Base-by-base conservation (phyloP, 2,329 filamentous ascomycete species). In the Sphaceloma murrayae region DNA sequence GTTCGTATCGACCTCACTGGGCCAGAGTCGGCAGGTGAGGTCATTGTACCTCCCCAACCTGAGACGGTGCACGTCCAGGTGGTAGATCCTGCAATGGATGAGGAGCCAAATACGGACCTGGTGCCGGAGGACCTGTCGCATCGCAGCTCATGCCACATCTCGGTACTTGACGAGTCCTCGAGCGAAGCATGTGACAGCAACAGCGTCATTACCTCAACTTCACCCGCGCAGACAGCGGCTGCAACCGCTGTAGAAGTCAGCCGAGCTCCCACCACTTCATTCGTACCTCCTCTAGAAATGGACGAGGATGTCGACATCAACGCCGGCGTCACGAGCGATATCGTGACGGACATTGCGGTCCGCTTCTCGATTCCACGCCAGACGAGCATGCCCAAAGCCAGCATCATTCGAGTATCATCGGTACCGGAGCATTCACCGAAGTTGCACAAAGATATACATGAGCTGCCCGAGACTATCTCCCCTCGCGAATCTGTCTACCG, bases 271-370 rank as follows among this genome's bases (percentile, higher is more conserved):
- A 29, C 22, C 36, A 27, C 24, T 26, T 40, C 36, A 30, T 13
- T 29, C 36, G 24, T 30, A 19, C 26, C 42, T 17, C 29, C 26
- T 9, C 16, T 19, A 14, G 42, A 45, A 9, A 19, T 32, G 4
- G 30, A 45, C 31, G 42, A 45, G 16, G 22, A 34, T 30, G 54
- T 53, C 8, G 58, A 58, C 17, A 57, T 51, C 13, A 57, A 58
- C 2, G 39, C 54, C 36, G 56, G 56, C 40, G 56, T 51, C 32
- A 57, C 51, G 8, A 56, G 57, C 4, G 56, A 61, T 34, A 55
- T 56, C 49, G 51, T 61, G 34, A 62, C 59, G 5, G 60, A 63
- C 47, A 53, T 62, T 18, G 59, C 59, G 33, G 55, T 62, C n/a
- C 59, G 58, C 31, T 62, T 63, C 48, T 61, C 60, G 0, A 42